Evolutionary conservation across 2,329 filamentous ascomycete genomes (phyloP).

Genomic region (Microsporum canis): DNA sequence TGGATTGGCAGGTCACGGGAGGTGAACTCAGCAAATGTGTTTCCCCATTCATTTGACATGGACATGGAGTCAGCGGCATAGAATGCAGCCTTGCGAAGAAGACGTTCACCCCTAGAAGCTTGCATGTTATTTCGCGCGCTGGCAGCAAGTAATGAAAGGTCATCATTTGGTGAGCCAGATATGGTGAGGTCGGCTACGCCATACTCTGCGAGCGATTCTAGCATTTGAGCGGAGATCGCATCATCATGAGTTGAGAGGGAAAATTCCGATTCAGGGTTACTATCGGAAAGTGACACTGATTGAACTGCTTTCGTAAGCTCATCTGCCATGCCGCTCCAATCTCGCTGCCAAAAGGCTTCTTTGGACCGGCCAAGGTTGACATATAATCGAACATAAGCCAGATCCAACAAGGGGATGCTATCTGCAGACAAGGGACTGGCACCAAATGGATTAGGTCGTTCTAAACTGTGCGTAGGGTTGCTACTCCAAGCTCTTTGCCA

Average conservation of each 20-base stretch:
- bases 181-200: slow-evolving; percentile 29
- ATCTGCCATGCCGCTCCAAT: slow-evolving; percentile 84
- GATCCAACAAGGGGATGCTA: slow-evolving; percentile 77
- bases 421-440: slow-evolving; percentile 76
- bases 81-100: slow-evolving; percentile 86
- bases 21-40: slow-evolving; percentile 73
- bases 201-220: slow-evolving; percentile 28
- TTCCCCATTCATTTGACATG: slow-evolving; percentile 75
- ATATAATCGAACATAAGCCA: slow-evolving; percentile 85
- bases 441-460: slow-evolving; percentile 74
- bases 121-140: slow-evolving; percentile 22
- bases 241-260: slow-evolving; percentile 22
- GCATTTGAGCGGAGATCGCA: slow-evolving; percentile 17
- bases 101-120: slow-evolving; percentile 66
- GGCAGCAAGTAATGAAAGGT: slow-evolving; percentile 23
- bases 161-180: slow-evolving; percentile 27
- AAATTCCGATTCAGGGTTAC: slow-evolving; percentile 20
- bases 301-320: slow-evolving; percentile 71
- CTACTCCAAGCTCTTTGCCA: slow-evolving; percentile 90
- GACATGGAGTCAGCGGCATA: slow-evolving; percentile 85
- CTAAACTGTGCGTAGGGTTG: slow-evolving; percentile 71
- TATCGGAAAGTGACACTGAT: slow-evolving; percentile 58
- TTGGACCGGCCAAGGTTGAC: slow-evolving; percentile 88
- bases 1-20: slow-evolving; percentile 80
- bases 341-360: slow-evolving; percentile 85